Evolutionary conservation across 75 land plant genomes (phyloP), one percentile per base, ranked within the genome.

Genomic region (Pinus taeda): DNA sequence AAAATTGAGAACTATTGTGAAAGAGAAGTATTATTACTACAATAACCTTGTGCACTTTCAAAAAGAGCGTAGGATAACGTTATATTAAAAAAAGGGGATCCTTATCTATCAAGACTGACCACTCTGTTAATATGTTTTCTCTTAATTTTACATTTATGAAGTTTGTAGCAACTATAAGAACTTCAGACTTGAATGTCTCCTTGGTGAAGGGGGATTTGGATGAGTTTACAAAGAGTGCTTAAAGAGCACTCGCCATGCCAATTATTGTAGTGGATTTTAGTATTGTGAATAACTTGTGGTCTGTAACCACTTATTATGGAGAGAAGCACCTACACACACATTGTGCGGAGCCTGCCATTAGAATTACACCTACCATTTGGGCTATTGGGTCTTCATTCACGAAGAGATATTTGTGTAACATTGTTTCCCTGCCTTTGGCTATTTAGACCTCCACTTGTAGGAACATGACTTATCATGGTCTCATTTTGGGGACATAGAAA

Each of bases 121-220:
- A 81, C 57, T 33, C 92, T 71, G 58, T 90, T 45, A 79, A 87
- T 83, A 91, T 93, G 85, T 91, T 88, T 60, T 93, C 95, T 15
- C 91, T 89, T 75, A 91, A 90, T 15, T 91, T 91, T 85, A 83
- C 90, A 7, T 93, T 93, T 70, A 83, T 85, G 30, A 93, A 93
- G 77, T 91, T 84, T 65, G 85, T 77, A 37, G 80, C 80, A 26
- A 80, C 80, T 60, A 84, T 3, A 90, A 86, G 76, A 90, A 90
- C 57, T 92, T 92, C 76, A 76, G 84, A 49, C 87, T 84, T 45
- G 92, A 88, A 67, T 88, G 85, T 76, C 79, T 90, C 14, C 55
- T 92, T 8, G 95, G 93, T 20, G 95, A 90, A 81, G 93, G 93
- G 45, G 93, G 95, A 21, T 92, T 92, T 86, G 93, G 95, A 29